phyloP scores from a whole-genome alignment of 768 basidiomycete genomes.

The Mycena rosella region DNA sequence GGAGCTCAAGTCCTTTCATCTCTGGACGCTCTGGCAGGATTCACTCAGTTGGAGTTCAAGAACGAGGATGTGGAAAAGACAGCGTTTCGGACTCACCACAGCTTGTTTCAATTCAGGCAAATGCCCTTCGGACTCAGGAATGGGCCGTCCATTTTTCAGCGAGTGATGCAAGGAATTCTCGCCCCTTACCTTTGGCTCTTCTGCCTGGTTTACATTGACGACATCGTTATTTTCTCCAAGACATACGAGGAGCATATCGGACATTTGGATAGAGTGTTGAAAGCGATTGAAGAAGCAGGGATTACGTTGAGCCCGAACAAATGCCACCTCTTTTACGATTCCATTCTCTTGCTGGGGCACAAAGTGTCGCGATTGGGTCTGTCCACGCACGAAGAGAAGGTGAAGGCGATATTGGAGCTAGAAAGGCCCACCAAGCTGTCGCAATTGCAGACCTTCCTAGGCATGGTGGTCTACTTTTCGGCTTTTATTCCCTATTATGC shows the following conservation, averaged over 20 bases:
- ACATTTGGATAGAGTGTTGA: slow-evolving; percentile 22
- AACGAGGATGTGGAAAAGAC: slow-evolving; percentile 17
- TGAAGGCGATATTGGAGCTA: slow-evolving; percentile 6
- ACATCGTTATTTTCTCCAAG: slow-evolving; percentile 11
- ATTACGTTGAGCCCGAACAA: slow-evolving; percentile 6
- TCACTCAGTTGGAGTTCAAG: slow-evolving; percentile 4
- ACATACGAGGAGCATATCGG: slow-evolving; percentile 3
- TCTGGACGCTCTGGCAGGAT: slow-evolving; percentile 9
- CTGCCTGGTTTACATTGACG: slow-evolving; percentile 9
- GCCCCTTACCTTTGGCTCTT: slow-evolving; percentile 8
- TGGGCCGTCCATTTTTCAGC: slow-evolving; percentile 8
- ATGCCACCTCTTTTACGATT: slow-evolving; percentile 21
- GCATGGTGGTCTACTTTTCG: slow-evolving; percentile 32
- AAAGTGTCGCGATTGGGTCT: slow-evolving; percentile 6
- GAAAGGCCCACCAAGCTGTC: not conserved
- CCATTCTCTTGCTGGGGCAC: not conserved
- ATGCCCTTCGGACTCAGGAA: slow-evolving; percentile 11
- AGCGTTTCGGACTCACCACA: not conserved
- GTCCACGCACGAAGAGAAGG: slow-evolving; percentile 27
- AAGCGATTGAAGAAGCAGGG: slow-evolving; percentile 33
- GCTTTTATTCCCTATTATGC: slow-evolving; percentile 26
- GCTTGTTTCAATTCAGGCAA: not conserved
- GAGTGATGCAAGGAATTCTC: slow-evolving; percentile 3
- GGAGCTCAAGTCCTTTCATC: not conserved
- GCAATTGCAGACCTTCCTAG: slow-evolving; percentile 39